Base-by-base conservation (phyloP, 2,329 filamentous ascomycete genomes). In the Amauroascus verrucosus region DNA sequence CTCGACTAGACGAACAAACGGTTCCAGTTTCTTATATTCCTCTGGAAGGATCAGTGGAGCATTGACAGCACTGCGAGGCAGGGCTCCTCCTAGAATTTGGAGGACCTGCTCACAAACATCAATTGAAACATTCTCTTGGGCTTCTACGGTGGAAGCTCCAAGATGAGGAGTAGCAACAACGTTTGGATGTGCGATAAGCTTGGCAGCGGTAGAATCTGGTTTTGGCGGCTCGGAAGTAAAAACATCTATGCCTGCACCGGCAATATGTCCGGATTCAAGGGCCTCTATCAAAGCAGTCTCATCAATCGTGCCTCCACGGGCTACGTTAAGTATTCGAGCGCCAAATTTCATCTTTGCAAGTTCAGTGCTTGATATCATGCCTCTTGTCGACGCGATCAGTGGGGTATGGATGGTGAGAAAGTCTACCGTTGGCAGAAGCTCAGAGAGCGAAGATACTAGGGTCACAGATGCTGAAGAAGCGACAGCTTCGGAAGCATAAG, bases 371-470 rank as follows among this genome's bases (percentile, higher is more conserved):
- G 82, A 79, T 20, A 93, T 80, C 68, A 93, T 78, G 53, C 86
- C 85, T 54, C 84, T 76, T 0, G 87, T 93, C 5, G 83, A 85
- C 5, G 85, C 85, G 55, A 90, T 79, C 53, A 93, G 74, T 0
- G 88, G 88, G 0, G 86, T 91, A 63, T 93, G 87, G 8, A 91
- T 82, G 0, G 86, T 90, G 56, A 93, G 65, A 63, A 91, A 90
- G 67, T 91, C 86, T 0, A 83, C 80, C 24, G 75, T 73, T 1
- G 81, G 77, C 13, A 93, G 74, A 13, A 91, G 70, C 20, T 80
- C 78, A 2, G 74, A 69, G 16, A 88, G 70, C 1, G 72, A 75
- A 1, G 73, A 62, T n/a, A 82, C 73, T 1, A 88, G 69, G 40
- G 76, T 76, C 6, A 89, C 85, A 6, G 82, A 83, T 1, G 82